Conservation (phyloP, 768 basidiomycete species). For the Scleroderma bovista region DNA sequence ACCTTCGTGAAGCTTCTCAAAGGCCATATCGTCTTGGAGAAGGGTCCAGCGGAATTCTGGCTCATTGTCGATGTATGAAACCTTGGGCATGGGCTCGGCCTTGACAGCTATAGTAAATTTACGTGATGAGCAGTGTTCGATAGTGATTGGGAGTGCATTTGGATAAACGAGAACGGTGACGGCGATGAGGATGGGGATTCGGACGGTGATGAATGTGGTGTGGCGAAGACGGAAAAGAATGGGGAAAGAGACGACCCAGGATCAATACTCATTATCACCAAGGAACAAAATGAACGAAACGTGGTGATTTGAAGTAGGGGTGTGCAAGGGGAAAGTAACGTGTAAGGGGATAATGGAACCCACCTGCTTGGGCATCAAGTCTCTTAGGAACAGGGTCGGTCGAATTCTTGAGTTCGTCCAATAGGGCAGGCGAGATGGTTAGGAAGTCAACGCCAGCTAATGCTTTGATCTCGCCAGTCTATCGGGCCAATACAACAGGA, state of each 20-base stretch:
- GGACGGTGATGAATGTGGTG: neutral
- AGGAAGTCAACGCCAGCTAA: constrained; percentile 97
- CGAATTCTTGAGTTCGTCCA: constrained; percentile 89
- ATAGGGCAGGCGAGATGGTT: constrained; percentile 86
- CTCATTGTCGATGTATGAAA: constrained; percentile 86
- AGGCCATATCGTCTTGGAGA: constrained; percentile 94
- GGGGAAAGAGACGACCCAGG: neutral
- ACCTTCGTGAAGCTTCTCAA: constrained; percentile 97
- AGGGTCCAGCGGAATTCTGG: constrained; percentile 94
- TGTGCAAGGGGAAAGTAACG: neutral
- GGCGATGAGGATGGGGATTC: no score
- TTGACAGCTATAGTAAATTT: constrained; percentile 37
- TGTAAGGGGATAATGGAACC: constrained; percentile 17
- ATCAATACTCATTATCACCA: constrained; percentile 4
- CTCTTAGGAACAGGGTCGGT: constrained; percentile 75
- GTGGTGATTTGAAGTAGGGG: neutral
- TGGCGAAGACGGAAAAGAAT: neutral
- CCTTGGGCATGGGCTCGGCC: constrained; percentile 66
- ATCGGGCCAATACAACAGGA: neutral
- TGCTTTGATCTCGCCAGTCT: constrained; percentile 89
- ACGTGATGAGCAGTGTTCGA: neutral
- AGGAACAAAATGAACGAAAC: neutral
- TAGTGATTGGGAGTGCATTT: neutral
- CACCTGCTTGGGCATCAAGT: constrained; percentile 63
- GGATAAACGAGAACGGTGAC: neutral